Conservation (phyloP, 2,329 filamentous ascomycete genomes). For the Hypoxylon sp. region DNA sequence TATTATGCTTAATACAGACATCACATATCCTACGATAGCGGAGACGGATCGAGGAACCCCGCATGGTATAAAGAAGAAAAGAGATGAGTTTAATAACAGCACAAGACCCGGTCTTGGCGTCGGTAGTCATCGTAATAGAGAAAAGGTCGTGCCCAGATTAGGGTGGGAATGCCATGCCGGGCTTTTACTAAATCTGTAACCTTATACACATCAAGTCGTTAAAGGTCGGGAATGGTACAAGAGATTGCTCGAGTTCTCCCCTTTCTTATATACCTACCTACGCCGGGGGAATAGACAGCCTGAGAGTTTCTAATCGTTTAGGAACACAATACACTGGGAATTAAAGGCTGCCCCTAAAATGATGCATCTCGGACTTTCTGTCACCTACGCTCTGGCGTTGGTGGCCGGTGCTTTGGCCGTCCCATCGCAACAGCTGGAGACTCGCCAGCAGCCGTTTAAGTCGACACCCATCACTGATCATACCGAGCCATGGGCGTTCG, state of each 20-base stretch:
- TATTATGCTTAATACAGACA: constrained; percentile 26
- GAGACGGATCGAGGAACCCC: constrained; percentile 48
- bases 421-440: constrained; percentile 50
- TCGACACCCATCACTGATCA: constrained; percentile 46
- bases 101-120: constrained; percentile 45
- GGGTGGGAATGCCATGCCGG: constrained; percentile 48
- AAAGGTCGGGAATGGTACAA: constrained; percentile 46
- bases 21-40: constrained; percentile 35
- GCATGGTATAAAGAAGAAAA: constrained; percentile 42
- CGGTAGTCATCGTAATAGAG: constrained; percentile 45
- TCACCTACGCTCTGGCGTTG: constrained; percentile 52
- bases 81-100: constrained; percentile 45
- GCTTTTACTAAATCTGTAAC: constrained; percentile 43
- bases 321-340: constrained; percentile 48
- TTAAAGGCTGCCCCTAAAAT: constrained; percentile 46
- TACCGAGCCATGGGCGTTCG: constrained; percentile 53
- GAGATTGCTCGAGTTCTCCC: constrained; percentile 45
- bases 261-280: constrained; percentile 51
- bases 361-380: constrained; percentile 53
- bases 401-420: constrained; percentile 50
- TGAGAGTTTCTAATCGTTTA: constrained; percentile 47
- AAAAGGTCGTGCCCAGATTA: constrained; percentile 42
- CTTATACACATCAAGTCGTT: constrained; percentile 43
- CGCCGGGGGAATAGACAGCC: constrained; percentile 41
- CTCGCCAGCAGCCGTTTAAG: constrained; percentile 52